These are phyloP conservation scores for Radiomyces spectabilis DNA, from an alignment of 192 early-diverging fungal genomes.

Conservation along the genomic window DNA sequence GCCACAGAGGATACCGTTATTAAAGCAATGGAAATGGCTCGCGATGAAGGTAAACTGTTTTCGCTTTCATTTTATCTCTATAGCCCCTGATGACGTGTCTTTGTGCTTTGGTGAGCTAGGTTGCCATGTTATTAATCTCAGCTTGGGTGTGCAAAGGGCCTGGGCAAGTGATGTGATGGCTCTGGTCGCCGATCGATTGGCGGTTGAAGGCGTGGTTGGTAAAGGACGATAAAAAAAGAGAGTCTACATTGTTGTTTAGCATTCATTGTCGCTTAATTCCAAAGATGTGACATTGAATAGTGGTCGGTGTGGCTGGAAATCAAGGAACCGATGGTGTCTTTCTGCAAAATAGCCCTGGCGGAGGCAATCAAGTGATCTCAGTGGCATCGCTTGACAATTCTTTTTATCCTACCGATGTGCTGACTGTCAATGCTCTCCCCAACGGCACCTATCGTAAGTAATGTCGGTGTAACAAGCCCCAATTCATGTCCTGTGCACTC, in stretches of 20 bases:
- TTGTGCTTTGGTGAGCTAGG: no score
- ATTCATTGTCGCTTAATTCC: background rate
- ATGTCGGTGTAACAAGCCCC: no score
- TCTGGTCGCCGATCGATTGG: constrained; percentile 45
- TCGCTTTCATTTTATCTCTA: background rate
- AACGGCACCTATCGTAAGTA: constrained; percentile 6
- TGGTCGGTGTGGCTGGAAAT: constrained; percentile 60
- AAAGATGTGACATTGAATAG: constrained; percentile 1
- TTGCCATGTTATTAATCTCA: constrained; percentile 74
- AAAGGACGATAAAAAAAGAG: background rate
- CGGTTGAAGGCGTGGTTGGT: constrained; percentile 29
- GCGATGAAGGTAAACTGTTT: constrained; percentile 34
- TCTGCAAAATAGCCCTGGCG: constrained; percentile 47
- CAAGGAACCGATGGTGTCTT: constrained; percentile 55
- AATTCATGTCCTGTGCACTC: no score
- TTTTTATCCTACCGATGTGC: constrained; percentile 20
- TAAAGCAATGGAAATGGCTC: constrained; percentile 63
- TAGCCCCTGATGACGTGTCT: background rate
- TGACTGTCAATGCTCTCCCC: constrained; percentile 13
- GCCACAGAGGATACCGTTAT: constrained; percentile 64
- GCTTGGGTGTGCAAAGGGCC: constrained; percentile 61
- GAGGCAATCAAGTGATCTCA: constrained; percentile 43
- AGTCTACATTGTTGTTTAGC: background rate
- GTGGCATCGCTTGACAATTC: constrained; percentile 49
- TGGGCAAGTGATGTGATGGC: constrained; percentile 58